A percentile compares a stretch with the other conserved stretches of the same genome.
Evolutionary conservation across 805 yeast species (phyloP).

Genomic region (Ogataea paraovalis): DNA sequence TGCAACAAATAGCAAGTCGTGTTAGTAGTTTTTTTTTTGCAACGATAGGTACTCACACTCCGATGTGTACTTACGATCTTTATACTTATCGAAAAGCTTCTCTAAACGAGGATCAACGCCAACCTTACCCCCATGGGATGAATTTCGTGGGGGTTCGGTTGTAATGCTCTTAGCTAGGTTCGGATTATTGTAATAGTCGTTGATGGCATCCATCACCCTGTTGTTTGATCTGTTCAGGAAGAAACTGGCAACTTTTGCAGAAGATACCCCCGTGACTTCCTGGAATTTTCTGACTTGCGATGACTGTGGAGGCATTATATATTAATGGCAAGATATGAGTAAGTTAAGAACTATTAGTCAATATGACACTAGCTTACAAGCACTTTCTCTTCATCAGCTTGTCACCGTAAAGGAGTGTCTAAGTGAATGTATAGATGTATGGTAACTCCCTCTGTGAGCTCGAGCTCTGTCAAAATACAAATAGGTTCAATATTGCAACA

Average conservation of each 20-base stretch:
- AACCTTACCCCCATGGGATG: neutral
- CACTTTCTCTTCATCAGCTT: too few relatives aligned
- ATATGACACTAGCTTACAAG: too few relatives aligned
- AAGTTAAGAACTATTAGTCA: too few relatives aligned
- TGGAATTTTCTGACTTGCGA: conserved; percentile 32
- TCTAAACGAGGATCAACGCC: conserved; percentile 18
- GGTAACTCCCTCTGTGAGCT: too few relatives aligned
- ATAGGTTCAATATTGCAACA: too few relatives aligned
- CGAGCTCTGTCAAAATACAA: too few relatives aligned
- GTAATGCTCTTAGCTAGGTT: conserved; percentile 10
- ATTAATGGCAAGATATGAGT: too few relatives aligned
- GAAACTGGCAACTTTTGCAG: conserved; percentile 33
- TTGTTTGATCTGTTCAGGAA: conserved; percentile 28
- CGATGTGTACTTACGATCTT: conserved; percentile 18
- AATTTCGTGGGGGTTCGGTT: conserved; percentile 2
- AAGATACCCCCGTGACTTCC: conserved; percentile 37
- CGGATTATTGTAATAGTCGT: conserved; percentile 23
- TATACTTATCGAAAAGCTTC: conserved; percentile 33
- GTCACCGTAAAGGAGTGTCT: too few relatives aligned
- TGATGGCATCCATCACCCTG: conserved; percentile 19
- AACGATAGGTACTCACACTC: too few relatives aligned
- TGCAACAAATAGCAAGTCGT: too few relatives aligned
- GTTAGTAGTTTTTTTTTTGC: too few relatives aligned
- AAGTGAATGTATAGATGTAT: too few relatives aligned
- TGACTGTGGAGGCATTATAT: conserved; percentile 5